Evolutionary conservation across 352 stramenopile genomes (phyloP), one percentile per base, ranked within the genome.

Genomic region (Globisporangium takayamanum): DNA sequence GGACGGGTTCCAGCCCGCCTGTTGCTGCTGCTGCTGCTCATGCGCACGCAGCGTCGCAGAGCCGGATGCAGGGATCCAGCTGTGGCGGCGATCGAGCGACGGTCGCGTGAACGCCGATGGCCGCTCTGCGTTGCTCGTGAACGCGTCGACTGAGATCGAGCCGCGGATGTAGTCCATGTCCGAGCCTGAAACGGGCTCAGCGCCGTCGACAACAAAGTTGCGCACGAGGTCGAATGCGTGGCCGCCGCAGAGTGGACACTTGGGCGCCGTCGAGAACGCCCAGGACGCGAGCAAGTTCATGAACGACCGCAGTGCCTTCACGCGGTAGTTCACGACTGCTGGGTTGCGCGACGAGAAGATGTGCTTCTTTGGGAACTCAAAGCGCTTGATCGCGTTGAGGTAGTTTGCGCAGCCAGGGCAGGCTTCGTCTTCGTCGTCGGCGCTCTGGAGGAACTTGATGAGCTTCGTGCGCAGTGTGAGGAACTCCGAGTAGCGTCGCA

Each of bases 311-410:
- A 94, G 67, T 41, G 83, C 85, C 59, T 90, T 87, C 51, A 89
- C 72, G 44, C 85, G 85, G 61, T 94, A 94, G 68, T 94, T 92
- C 54, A 94, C 62, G 5, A 94, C 83, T 2, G 80, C 66, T n/a
- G 78, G 73, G 49, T 80, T 85, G 47, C 77, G 69, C 14, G 85
- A 92, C 14, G 78, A 84, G 57, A 94, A 92, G 5, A 91, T 47
- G 63, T 94, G 85, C 68, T 94, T 94, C 69, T 92, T 92, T 0
- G 85, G 85, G 57, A 94, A 94, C 45, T 86, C 77, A 62, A 94
- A 94, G 59, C 73, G 67, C 62, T 80, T 68, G 66, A 94, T 82
- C 42, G 80, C 71, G 64, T 88, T 73, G 48, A 92, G 62, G 55
- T 93, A 93, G 58, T 90, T 91, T 44, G 80, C 53, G 60, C 85